phyloP scores from a whole-genome alignment of 371 early-diverging fungal species.

The Mucor mucedo region DNA sequence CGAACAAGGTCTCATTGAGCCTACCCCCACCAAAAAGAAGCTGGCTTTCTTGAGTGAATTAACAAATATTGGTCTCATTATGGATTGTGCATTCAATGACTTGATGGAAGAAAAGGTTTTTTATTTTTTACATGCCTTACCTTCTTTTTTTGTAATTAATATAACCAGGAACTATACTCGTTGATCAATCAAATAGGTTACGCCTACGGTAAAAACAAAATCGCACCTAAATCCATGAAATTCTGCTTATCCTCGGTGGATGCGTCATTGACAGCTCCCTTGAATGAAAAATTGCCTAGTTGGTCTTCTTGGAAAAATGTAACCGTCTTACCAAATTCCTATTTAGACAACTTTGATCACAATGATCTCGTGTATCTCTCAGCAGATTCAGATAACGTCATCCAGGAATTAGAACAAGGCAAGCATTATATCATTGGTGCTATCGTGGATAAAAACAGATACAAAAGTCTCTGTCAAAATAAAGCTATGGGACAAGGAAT shows the following conservation, averaged over 20 bases:
- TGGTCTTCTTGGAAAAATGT: constrained; percentile 45
- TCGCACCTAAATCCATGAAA: constrained; percentile 50
- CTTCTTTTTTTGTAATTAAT: too few species aligned
- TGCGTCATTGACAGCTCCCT: constrained; percentile 32
- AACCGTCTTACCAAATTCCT: constrained; percentile 38
- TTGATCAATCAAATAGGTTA: constrained; percentile 24
- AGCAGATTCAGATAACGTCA: constrained; percentile 85
- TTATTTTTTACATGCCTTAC: background rate
- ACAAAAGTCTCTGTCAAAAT: constrained; percentile 80
- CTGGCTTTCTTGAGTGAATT: constrained; percentile 27
- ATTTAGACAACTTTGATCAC: constrained; percentile 48
- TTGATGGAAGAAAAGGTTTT: constrained; percentile 75
- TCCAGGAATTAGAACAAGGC: constrained; percentile 67
- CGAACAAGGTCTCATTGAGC: constrained; percentile 37
- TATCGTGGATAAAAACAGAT: constrained; percentile 92
- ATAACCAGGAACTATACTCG: constrained; percentile 44
- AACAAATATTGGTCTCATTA: constrained; percentile 53
- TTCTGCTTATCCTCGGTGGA: constrained; percentile 54
- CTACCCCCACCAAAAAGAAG: constrained; percentile 35
- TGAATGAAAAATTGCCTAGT: constrained; percentile 50
- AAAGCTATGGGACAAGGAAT: constrained; percentile 80
- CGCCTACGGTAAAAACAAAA: constrained; percentile 61
- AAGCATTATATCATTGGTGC: constrained; percentile 91
- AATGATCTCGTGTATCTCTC: constrained; percentile 82
- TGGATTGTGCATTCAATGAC: constrained; percentile 79